phyloP scores from a whole-genome alignment of 2,329 filamentous ascomycete species.

The Xylaria multiplex region DNA sequence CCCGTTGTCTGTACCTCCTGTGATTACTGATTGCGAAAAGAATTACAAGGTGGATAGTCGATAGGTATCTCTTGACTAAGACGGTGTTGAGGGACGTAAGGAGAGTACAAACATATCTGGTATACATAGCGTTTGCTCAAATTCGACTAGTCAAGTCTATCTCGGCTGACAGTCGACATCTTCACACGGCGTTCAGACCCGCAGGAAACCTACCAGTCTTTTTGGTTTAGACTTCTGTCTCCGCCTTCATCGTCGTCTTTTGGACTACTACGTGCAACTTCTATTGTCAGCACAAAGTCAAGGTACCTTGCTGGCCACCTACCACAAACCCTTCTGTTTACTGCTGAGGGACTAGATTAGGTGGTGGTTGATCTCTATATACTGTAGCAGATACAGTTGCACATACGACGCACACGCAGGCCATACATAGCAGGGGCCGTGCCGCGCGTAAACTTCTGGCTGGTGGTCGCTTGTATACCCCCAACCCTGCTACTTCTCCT shows the following conservation, averaged over 20 bases:
- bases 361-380: constrained; percentile 5
- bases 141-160: constrained; percentile 6
- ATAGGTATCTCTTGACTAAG: constrained; percentile 2
- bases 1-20: constrained; percentile 1
- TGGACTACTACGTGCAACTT: constrained; percentile 16
- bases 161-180: constrained; percentile 18
- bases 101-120: constrained; percentile 15
- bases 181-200: constrained; percentile 2
- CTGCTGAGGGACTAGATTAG: neutral
- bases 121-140: neutral
- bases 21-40: constrained; percentile 9
- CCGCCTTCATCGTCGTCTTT: constrained; percentile 21
- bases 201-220: constrained; percentile 12
- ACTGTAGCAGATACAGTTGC: constrained; percentile 4
- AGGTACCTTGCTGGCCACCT: constrained; percentile 9
- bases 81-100: neutral
- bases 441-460: constrained; percentile 19
- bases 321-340: neutral
- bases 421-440: constrained; percentile 20
- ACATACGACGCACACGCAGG: constrained; percentile 12
- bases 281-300: constrained; percentile 20
- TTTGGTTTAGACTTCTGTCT: constrained; percentile 9
- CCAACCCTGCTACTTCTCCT: constrained; percentile 18
- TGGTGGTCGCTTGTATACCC: constrained; percentile 5
- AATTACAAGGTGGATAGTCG: constrained; percentile 3